Evolutionary conservation across 345 rosid species (phyloP), one percentile per base, ranked within the genome.

Genomic region (Limnanthes douglasii): DNA sequence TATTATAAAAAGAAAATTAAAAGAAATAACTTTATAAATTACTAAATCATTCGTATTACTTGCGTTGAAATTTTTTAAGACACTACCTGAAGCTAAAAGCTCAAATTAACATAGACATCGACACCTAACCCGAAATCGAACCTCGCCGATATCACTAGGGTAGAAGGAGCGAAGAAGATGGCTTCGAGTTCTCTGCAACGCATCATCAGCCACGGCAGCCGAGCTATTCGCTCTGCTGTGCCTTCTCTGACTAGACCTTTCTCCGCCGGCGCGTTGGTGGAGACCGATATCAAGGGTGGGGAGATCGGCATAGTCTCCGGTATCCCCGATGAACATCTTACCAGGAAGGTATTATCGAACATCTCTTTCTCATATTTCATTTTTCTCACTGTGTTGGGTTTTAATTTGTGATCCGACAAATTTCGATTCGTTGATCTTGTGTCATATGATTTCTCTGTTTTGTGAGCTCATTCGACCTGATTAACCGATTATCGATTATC

Each of bases 291-390:
- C 59, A 73, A 71, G 48, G 68, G 85, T 21, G 80, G 88, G 21
- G 96, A 90, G 75, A 57, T 90, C 53, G 96, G 96, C 42, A 41
- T 63, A 50, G 73, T 90, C 70, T 85, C 94, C 4, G 94, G 96
- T 8, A 92, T 85, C 48, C 99, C 96, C 8, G 75, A 81, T 30
- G 78, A 85, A 25, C 96, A 85, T 44, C 88, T 85, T 19, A 47
- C 71, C 5, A 46, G 96, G 10, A 71, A 70, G 62, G 96, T 70
- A 39, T n/a, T n/a, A n/a, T n/a, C n/a, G n/a, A n/a, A n/a, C n/a
- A n/a, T n/a, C n/a, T n/a, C n/a, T n/a, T n/a, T n/a, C n/a, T n/a
- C n/a, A n/a, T n/a, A n/a, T n/a, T n/a, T n/a, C n/a, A n/a, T n/a
- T n/a, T n/a, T n/a, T n/a, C n/a, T n/a, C n/a, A n/a, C n/a, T n/a